Conservation (phyloP, 768 basidiomycete genomes). For the Psilocybe azurescens region DNA sequence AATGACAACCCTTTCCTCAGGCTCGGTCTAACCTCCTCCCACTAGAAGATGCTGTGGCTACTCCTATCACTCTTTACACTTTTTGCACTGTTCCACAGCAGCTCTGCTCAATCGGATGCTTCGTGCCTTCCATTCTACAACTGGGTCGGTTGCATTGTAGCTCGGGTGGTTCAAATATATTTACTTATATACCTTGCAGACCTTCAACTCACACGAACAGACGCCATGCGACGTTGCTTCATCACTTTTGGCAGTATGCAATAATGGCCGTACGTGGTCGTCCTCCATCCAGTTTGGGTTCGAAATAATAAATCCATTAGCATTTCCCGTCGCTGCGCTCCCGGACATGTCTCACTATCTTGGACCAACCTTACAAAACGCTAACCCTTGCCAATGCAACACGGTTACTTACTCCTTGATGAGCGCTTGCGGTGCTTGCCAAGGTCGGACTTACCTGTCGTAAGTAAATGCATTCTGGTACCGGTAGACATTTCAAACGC, state of each 20-base stretch:
- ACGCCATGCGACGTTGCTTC: conserved; percentile 53
- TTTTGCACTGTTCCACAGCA: conserved; percentile 22
- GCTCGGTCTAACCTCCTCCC: conserved; percentile 18
- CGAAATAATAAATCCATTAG: conserved; percentile 21
- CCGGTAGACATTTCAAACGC: background rate
- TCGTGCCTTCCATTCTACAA: conserved; percentile 45
- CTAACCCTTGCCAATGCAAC: conserved; percentile 57
- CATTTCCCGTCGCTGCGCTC: conserved; percentile 36
- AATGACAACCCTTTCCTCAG: conserved; percentile 19
- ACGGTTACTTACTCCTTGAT: conserved; percentile 60
- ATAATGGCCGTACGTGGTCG: conserved; percentile 42
- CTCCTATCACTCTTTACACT: conserved; percentile 28
- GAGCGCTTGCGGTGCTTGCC: conserved; percentile 64
- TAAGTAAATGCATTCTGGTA: conserved; percentile 6
- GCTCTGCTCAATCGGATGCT: conserved; percentile 41
- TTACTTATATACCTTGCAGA: conserved; percentile 26
- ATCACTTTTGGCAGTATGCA: conserved; percentile 47
- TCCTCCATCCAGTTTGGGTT: background rate
- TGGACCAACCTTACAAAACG: conserved; percentile 40
- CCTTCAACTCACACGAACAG: conserved; percentile 50
- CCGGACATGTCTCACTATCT: conserved; percentile 39
- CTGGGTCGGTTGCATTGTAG: conserved; percentile 38
- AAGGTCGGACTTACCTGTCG: conserved; percentile 43
- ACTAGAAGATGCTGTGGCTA: conserved; percentile 29
- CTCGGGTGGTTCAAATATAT: background rate